phyloP scores from a whole-genome alignment of 2,329 filamentous ascomycete genomes.

The Curvularia sp. region DNA sequence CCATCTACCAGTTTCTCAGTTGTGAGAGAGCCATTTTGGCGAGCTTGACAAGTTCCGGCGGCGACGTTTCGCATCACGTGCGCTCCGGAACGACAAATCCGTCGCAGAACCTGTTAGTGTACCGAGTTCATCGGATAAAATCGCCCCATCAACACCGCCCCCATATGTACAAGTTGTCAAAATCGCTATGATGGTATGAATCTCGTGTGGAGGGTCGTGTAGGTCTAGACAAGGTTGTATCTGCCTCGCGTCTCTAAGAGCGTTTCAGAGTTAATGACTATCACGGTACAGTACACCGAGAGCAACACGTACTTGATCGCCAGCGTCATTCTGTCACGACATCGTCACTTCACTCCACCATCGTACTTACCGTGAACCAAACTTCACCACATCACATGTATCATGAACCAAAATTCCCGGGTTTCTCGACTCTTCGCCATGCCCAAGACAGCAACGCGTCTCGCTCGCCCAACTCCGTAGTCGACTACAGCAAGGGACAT shows the following conservation, averaged over 20 bases:
- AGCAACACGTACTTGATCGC: not conserved
- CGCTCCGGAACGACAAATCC: not conserved
- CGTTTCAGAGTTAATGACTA: too few species aligned
- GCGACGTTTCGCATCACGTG: not conserved
- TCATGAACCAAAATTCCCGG: not conserved
- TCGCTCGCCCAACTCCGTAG: not conserved
- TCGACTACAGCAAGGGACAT: not conserved
- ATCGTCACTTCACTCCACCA: not conserved
- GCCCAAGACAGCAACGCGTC: not conserved
- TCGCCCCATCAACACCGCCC: too few species aligned
- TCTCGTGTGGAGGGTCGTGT: too few species aligned
- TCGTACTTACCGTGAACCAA: not conserved
- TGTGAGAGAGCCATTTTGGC: too few species aligned
- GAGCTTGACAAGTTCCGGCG: not conserved
- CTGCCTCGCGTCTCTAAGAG: too few species aligned
- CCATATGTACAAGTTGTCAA: too few species aligned
- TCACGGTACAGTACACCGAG: too few species aligned
- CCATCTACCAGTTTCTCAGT: too few species aligned
- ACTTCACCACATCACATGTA: not conserved
- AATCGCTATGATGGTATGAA: too few species aligned
- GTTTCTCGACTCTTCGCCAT: not conserved
- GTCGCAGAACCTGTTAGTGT: too few species aligned
- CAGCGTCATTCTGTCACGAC: not conserved
- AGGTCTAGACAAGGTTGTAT: too few species aligned
- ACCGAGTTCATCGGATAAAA: too few species aligned